phyloP scores from a whole-genome alignment of 2,329 filamentous ascomycete genomes.

The Ophiostoma tasmaniense region DNA sequence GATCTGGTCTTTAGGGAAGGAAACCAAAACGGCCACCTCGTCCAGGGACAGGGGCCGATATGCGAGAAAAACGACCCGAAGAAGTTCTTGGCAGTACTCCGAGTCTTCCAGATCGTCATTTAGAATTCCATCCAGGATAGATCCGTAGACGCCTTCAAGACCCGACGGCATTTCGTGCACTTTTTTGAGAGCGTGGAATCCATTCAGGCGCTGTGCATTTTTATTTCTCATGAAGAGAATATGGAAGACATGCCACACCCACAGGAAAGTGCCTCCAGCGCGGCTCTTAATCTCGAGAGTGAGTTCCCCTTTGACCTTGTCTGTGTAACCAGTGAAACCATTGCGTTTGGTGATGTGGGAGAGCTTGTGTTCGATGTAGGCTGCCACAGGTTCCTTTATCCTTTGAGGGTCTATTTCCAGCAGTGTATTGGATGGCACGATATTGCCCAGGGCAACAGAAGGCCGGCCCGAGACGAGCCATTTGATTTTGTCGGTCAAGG shows the following conservation, averaged over 20 bases:
- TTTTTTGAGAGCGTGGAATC: neutral
- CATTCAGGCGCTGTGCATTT: neutral
- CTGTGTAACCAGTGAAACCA: neutral
- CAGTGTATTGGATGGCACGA: neutral
- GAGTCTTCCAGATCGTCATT: neutral
- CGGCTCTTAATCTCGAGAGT: neutral
- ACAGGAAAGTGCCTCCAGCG: neutral
- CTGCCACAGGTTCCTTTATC: neutral
- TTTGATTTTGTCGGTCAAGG: neutral
- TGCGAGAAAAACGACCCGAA: neutral
- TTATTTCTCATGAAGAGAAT: neutral
- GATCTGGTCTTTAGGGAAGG: neutral
- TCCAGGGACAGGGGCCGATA: neutral
- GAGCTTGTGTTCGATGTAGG: neutral
- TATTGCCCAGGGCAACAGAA: neutral
- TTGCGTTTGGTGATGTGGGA: neutral
- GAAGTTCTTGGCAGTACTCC: neutral
- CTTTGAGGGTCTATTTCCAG: neutral
- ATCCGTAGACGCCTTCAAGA: neutral
- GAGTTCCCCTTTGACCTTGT: neutral
- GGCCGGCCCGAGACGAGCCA: neutral
- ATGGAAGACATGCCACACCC: constrained; percentile 1
- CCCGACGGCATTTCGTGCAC: neutral
- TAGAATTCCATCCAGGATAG: neutral
- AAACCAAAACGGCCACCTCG: neutral